Base-by-base conservation (phyloP, 495 filamentous ascomycete species). In the Trichocladium uniseriatum region DNA sequence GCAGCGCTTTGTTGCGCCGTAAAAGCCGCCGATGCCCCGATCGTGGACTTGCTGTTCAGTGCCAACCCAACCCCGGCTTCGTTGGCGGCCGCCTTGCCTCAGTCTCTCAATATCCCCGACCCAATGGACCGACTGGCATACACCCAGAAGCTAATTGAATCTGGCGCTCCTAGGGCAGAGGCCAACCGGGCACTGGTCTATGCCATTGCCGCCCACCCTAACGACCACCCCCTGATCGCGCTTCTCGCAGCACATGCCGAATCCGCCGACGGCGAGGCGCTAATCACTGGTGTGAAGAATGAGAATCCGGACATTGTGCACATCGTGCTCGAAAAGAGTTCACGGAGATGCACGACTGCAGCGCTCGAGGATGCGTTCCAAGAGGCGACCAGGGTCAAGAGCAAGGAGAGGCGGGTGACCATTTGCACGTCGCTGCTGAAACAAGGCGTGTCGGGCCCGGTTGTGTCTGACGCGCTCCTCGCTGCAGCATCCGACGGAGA, bases 401-500 rank as follows among this genome's bases (percentile, higher is more conserved):
- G 64, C 31, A 60, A 57, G 36, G 47, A 43, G 14, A 62, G 51
- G 31, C 54, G 72, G 18, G 53, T 56, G 10, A 51, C 55, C 18
- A 65, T 67, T 5, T 71, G 64, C 38, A 56, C 54, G 6, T 54
- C 58, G 6, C 57, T 76, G 22, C 53, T 76, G 2, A 58, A 60
- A 35, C 63, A 61, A 2, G 70, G 69, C 6, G 69, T 67, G 0
- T 58, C 60, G 2, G 64, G 60, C 1, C 54, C 57, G 0, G 57
- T 60, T 0, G 61, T 72, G 4, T 71, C 67, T 0, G 65, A 70
- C 13, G 70, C 69, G 6, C 43, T 76, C 11, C 48, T 73, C 6
- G 52, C 59, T 0, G 70, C 72, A 2, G 68, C 70, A 3, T 48
- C 66, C 9, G 69, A 74, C 14, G 69, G 70, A 6, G 71, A 76